Evolutionary conservation across 495 filamentous ascomycete species (phyloP).

Genomic region (Penicillium bovifimosum): DNA sequence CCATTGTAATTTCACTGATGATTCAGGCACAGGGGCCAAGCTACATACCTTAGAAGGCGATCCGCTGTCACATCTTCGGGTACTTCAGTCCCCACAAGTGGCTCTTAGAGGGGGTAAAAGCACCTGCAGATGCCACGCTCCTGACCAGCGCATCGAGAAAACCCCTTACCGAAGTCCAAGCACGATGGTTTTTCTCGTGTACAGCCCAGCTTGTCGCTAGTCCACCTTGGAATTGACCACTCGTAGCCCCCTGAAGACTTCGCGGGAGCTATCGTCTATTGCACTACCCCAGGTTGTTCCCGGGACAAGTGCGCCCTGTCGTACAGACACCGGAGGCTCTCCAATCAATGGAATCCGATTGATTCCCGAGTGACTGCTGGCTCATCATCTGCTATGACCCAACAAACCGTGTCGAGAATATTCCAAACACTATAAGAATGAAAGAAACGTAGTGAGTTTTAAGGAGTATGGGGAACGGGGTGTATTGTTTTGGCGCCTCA

Average conservation of each 20-base stretch:
- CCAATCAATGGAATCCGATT: slow-evolving; percentile 20
- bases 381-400: slow-evolving; percentile 17
- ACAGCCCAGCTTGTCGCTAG: slow-evolving; percentile 9
- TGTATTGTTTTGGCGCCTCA: neutral
- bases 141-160: slow-evolving; percentile 29
- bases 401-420: neutral
- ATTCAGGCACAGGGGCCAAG: slow-evolving; percentile 32
- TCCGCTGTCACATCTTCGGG: slow-evolving; percentile 39
- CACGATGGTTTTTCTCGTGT: slow-evolving; percentile 1
- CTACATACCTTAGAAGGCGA: slow-evolving; percentile 22
- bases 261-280: slow-evolving; percentile 6
- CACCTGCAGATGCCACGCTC: slow-evolving; percentile 41
- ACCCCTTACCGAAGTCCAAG: slow-evolving; percentile 11
- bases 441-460: neutral
- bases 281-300: slow-evolving; percentile 8
- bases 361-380: slow-evolving; percentile 18
- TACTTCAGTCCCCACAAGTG: slow-evolving; percentile 21
- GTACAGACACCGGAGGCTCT: slow-evolving; percentile 13
- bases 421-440: neutral
- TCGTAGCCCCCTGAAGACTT: neutral
- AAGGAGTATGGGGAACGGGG: neutral
- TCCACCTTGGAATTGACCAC: slow-evolving; percentile 16
- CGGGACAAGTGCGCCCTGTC: slow-evolving; percentile 13
- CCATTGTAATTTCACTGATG: neutral
- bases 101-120: slow-evolving; percentile 19